Percentiles rank a stretch among this genome's conserved stretches.
Evolutionary conservation across 768 basidiomycete genomes (phyloP).

Genomic region (Sutorius australiensis): DNA sequence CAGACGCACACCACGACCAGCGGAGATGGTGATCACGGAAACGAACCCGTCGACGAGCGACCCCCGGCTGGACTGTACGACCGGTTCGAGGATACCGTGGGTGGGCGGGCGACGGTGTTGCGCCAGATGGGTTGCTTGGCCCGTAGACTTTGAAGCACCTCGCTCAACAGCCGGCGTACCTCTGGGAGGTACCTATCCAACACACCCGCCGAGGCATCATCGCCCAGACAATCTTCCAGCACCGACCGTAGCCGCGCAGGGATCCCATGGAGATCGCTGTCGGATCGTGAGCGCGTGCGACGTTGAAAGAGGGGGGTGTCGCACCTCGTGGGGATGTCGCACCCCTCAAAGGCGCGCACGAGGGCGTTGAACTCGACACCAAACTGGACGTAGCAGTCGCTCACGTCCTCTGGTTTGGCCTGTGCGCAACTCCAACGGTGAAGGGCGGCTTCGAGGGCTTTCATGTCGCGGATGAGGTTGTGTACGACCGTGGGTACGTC

Average conservation of each 20-base stretch:
- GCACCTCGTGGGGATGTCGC: slow-evolving; percentile 76
- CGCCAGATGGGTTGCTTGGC: slow-evolving; percentile 41
- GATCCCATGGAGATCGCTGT: slow-evolving; percentile 40
- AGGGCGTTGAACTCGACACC: slow-evolving; percentile 87
- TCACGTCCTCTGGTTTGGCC: slow-evolving; percentile 68
- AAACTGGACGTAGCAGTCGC: slow-evolving; percentile 84
- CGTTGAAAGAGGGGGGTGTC: slow-evolving; percentile 14
- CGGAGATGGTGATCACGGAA: slow-evolving; percentile 8
- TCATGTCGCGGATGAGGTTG: slow-evolving; percentile 75
- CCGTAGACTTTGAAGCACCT: slow-evolving; percentile 41
- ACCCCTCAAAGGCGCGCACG: slow-evolving; percentile 67
- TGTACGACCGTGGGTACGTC: slow-evolving; percentile 63
- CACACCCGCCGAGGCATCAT: slow-evolving; percentile 32
- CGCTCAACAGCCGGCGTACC: slow-evolving; percentile 34
- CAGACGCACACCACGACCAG: slow-evolving; percentile 2
- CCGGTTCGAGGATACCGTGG: slow-evolving; percentile 1
- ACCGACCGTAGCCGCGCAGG: slow-evolving; percentile 36
- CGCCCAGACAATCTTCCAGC: slow-evolving; percentile 45
- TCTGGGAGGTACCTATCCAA: slow-evolving; percentile 38
- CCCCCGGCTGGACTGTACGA: background rate
- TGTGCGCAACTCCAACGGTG: slow-evolving; percentile 61
- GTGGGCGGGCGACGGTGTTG: slow-evolving; percentile 13
- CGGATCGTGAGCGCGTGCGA: background rate
- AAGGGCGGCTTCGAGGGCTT: slow-evolving; percentile 71
- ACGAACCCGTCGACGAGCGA: background rate